These are phyloP conservation scores for Didymella pomorum DNA, from an alignment of 2,329 filamentous ascomycete genomes.

Conservation along the genomic window DNA sequence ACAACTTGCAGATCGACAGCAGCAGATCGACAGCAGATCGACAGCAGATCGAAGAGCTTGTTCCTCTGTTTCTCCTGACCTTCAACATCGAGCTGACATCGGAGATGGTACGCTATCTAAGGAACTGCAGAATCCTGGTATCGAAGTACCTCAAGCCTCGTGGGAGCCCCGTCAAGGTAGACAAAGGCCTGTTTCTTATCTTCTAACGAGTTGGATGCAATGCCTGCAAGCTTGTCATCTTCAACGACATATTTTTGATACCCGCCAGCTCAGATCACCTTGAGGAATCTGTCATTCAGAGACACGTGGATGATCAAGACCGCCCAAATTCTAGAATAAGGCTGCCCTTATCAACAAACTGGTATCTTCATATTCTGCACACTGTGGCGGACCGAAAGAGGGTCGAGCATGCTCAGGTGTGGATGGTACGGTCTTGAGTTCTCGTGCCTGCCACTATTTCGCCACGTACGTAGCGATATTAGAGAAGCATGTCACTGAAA, in stretches of 20 bases:
- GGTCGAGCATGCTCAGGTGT: not conserved
- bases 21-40: not conserved
- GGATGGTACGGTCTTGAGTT: not conserved
- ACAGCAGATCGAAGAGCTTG: not conserved
- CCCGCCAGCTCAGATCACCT: not conserved
- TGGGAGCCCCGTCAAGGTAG: too few relatives aligned
- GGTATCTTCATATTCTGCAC: not conserved
- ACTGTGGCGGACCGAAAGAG: not conserved
- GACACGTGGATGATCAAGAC: not conserved
- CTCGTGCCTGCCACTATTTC: not conserved
- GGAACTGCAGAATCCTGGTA: too few relatives aligned
- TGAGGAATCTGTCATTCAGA: not conserved
- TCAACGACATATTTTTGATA: too few relatives aligned
- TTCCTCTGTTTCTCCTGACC: not conserved
- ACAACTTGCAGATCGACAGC: not conserved
- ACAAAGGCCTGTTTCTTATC: too few relatives aligned
- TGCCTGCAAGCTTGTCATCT: too few relatives aligned
- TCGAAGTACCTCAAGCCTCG: too few relatives aligned
- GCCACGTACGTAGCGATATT: too few relatives aligned
- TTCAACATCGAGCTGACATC: not conserved
- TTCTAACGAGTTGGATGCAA: too few relatives aligned
- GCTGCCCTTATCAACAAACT: too few relatives aligned
- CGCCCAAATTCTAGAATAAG: not conserved
- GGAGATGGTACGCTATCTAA: not conserved
- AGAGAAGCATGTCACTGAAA: not conserved